Evolutionary conservation across 768 basidiomycete genomes (phyloP), one percentile per base, ranked within the genome.

Genomic region (Zangia roseola): DNA sequence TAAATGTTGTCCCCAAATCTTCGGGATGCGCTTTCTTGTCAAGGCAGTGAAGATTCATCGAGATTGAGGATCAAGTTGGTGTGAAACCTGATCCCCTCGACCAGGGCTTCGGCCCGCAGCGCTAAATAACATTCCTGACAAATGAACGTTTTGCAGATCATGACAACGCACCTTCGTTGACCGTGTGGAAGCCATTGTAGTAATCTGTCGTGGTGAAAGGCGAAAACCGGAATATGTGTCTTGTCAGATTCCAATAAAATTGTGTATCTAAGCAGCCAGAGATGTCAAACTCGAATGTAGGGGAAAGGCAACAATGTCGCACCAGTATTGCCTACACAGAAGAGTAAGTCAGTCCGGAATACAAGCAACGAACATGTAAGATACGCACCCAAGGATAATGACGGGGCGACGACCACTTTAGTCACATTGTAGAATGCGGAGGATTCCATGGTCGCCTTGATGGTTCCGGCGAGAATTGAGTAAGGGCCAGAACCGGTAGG

Each of bases 21-120:
- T 25, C 16, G 25, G 25, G 17, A 16, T 3, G 31, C 31, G 6
- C 31, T 30, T 30, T 14, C 13, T 19, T 35, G 10, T 59, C 38
- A 60, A 1, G 43, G 45, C 10, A 60, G 23, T 23, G 55, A 30
- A 5, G 77, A 69, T 59, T 87, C 84, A 53, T 87, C 86, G 3
- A 74, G 72, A 59, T 88, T 88, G 39, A 88, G 68, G 16, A 88
- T 80, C 20, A 87, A 68, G 16, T 77, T 77, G 3, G 76, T 69
- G 60, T 81, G 85, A 69, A 88, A 88, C n/a, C 79, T 73, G 39
- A 86, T 80, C 48, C 78, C 77, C 57, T 86, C 83, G 47, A 84
- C 60, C 58, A 84, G 77, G 2, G 71, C 63, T 51, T 80, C 78
- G 1, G 74, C 74, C 9, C 69, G 59, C 23, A 81, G 65, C 37